Conservation (phyloP, 2,329 filamentous ascomycete genomes). For the Cytospora chrysosperma region DNA sequence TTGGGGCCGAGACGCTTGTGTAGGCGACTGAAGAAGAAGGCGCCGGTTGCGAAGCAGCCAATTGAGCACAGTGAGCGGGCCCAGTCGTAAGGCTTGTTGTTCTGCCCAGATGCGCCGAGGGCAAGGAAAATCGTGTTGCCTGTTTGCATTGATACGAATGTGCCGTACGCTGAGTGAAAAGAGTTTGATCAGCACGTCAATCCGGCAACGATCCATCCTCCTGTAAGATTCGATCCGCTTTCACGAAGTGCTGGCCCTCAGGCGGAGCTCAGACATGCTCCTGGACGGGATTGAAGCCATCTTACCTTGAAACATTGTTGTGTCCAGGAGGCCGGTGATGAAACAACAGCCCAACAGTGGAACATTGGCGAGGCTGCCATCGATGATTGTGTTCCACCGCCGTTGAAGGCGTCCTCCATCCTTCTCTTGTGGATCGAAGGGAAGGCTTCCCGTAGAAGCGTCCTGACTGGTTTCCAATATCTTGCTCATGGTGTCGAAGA, state of each 20-base stretch:
- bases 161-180: constrained; percentile 37
- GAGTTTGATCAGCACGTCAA: neutral
- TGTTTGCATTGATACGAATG: constrained; percentile 43
- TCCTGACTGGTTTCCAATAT: neutral
- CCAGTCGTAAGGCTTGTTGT: constrained; percentile 42
- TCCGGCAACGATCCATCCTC: too few species aligned
- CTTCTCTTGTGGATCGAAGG: neutral
- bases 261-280: neutral
- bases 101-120: constrained; percentile 40
- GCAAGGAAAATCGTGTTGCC: constrained; percentile 45
- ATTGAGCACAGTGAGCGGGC: constrained; percentile 44
- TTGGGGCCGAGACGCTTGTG: constrained; percentile 26
- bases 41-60: constrained; percentile 42
- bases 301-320: constrained; percentile 27
- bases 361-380: constrained; percentile 20
- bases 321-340: constrained; percentile 26
- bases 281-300: neutral
- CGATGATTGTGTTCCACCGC: constrained; percentile 6
- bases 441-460: neutral
- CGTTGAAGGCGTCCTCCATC: neutral
- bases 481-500: neutral
- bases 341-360: constrained; percentile 26
- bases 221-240: neutral
- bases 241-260: neutral
- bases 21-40: constrained; percentile 39